These are phyloP conservation scores for Zygosaccharomyces gambellarensis DNA, from an alignment of 805 yeast genomes.

Conservation along the genomic window DNA sequence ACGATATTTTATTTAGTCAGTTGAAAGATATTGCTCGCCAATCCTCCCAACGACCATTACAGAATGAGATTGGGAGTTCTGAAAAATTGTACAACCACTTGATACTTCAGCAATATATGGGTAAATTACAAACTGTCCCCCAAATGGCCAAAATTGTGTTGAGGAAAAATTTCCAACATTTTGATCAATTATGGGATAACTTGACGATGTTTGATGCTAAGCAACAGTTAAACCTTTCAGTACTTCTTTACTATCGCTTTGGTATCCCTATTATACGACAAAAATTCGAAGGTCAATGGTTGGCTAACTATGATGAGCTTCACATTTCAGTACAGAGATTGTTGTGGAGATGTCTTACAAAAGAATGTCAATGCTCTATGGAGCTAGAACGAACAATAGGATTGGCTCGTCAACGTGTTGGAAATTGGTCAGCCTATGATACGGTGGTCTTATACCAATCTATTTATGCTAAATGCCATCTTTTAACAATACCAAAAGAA, in stretches of 20 bases:
- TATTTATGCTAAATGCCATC: constrained; percentile 21
- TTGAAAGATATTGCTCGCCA: constrained; percentile 24
- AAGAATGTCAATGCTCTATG: neutral
- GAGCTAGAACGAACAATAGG: constrained; percentile 1
- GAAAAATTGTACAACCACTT: constrained; percentile 18
- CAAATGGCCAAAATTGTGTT: constrained; percentile 20
- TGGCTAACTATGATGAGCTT: constrained; percentile 14
- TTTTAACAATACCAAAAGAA: constrained; percentile 13
- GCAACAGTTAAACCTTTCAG: constrained; percentile 18
- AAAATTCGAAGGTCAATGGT: constrained; percentile 15
- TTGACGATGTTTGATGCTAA: constrained; percentile 17
- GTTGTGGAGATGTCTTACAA: constrained; percentile 25
- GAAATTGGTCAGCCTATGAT: constrained; percentile 13
- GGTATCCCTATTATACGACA: constrained; percentile 14
- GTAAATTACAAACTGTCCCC: constrained; percentile 12
- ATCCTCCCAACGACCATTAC: constrained; percentile 8
- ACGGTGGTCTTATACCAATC: constrained; percentile 27
- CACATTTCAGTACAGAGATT: constrained; percentile 21
- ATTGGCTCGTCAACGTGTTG: constrained; percentile 3
- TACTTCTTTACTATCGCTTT: constrained; percentile 23
- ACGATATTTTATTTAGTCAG: constrained; percentile 26
- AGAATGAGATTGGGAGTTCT: constrained; percentile 7
- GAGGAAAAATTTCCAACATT: constrained; percentile 20
- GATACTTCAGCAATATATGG: constrained; percentile 22
- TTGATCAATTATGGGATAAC: constrained; percentile 18